A percentile compares a stretch with the other conserved stretches of the same genome.
These are phyloP conservation scores for Schoenoplectus tabernaemontani DNA, from an alignment of 202 grass and related monocot species.

Conservation along the genomic window DNA sequence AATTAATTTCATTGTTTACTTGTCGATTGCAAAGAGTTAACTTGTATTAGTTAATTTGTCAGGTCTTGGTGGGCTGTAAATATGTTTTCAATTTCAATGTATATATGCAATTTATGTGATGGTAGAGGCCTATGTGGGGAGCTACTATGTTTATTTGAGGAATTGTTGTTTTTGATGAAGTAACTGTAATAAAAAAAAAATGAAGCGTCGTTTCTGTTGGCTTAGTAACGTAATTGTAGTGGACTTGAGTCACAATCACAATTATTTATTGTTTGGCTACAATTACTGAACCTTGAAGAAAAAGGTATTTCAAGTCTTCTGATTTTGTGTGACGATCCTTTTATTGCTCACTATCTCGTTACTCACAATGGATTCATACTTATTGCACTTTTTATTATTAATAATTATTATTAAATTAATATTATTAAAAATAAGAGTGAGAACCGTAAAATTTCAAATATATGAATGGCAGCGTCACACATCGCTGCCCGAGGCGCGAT, in stretches of 20 bases:
- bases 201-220: neutral
- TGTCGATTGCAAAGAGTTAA: neutral
- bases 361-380: neutral
- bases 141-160: neutral
- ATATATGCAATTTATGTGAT: neutral
- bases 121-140: neutral
- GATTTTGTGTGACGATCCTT: neutral
- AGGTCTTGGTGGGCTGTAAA: neutral
- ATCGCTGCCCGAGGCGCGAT: too few relatives aligned
- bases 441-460: too few relatives aligned
- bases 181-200: neutral
- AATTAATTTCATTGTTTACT: neutral
- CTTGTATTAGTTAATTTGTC: neutral
- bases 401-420: too few relatives aligned
- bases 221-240: neutral
- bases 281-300: neutral
- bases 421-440: too few relatives aligned
- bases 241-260: neutral
- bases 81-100: neutral
- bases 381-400: too few relatives aligned
- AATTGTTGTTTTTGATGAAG: neutral
- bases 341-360: neutral
- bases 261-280: neutral
- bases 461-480: too few relatives aligned
- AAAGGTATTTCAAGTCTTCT: neutral